Evolutionary conservation across 768 basidiomycete genomes (phyloP).

Genomic region (Mycena kentingensis): DNA sequence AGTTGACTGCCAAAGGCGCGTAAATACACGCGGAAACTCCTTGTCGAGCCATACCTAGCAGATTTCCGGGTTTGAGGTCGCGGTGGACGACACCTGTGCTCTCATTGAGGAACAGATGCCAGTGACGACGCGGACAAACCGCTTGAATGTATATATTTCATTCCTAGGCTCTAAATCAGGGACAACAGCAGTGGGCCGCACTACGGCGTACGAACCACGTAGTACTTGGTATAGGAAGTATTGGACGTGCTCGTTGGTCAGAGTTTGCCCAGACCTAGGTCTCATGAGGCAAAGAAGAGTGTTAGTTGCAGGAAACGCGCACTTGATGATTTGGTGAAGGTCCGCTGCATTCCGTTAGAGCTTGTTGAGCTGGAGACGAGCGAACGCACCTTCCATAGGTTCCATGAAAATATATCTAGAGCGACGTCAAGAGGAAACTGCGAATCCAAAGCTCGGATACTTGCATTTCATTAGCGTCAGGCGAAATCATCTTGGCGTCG

Average conservation of each 20-base stretch:
- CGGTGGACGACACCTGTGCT: slow-evolving; percentile 93
- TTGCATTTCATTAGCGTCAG: slow-evolving; percentile 91
- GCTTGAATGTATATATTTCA: slow-evolving; percentile 95
- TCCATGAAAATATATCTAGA: slow-evolving; percentile 96
- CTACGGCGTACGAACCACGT: slow-evolving; percentile 62
- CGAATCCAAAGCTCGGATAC: slow-evolving; percentile 6
- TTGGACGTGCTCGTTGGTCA: slow-evolving; percentile 92
- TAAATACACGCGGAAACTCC: not conserved
- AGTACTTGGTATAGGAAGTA: slow-evolving; percentile 95
- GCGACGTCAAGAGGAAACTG: slow-evolving; percentile 21
- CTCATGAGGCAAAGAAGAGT: not conserved
- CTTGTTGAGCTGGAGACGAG: slow-evolving; percentile 16
- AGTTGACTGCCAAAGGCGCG: slow-evolving; percentile 60
- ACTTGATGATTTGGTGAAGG: slow-evolving; percentile 92
- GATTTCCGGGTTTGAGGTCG: slow-evolving; percentile 92
- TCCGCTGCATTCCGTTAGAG: slow-evolving; percentile 61
- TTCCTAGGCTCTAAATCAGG: slow-evolving; percentile 46
- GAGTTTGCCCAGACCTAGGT: slow-evolving; percentile 67
- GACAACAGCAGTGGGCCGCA: slow-evolving; percentile 22
- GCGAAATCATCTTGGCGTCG: slow-evolving; percentile 86
- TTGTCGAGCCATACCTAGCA: slow-evolving; percentile 45
- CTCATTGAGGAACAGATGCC: no score
- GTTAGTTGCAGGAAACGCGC: not conserved
- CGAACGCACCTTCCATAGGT: slow-evolving; percentile 93
- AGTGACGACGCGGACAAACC: no score